A percentile compares a stretch with the other conserved stretches of the same genome.
phyloP scores from a whole-genome alignment of 495 filamentous ascomycete genomes.

The Rusavskia elegans region DNA sequence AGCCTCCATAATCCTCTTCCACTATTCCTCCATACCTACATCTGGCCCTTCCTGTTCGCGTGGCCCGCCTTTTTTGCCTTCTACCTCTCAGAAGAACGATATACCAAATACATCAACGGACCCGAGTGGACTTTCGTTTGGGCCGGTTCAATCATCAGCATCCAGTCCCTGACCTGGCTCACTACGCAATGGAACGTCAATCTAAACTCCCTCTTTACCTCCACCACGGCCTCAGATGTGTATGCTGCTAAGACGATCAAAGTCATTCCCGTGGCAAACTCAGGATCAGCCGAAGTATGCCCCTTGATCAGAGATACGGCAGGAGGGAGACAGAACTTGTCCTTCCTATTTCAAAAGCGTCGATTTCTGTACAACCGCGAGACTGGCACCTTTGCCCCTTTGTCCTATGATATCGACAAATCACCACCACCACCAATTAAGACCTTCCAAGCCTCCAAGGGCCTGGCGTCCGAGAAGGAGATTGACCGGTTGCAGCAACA shows the following conservation, averaged over 20 bases:
- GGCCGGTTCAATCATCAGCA: conserved; percentile 68
- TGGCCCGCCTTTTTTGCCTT: conserved; percentile 85
- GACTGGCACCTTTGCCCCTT: conserved; percentile 54
- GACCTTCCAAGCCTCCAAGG: conserved; percentile 61
- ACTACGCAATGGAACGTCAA: conserved; percentile 96
- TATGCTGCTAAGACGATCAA: conserved; percentile 77
- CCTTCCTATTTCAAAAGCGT: conserved; percentile 96
- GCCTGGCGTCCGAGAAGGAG: conserved; percentile 54
- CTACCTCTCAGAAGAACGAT: conserved; percentile 67
- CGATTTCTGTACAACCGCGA: conserved; percentile 74
- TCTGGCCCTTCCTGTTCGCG: conserved; percentile 79
- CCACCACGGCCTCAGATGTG: conserved; percentile 52
- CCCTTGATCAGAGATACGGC: conserved; percentile 57
- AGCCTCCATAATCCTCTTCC: conserved; percentile 82
- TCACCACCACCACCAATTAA: conserved; percentile 64
- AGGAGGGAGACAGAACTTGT: conserved; percentile 56
- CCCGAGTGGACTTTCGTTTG: conserved; percentile 97
- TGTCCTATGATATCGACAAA: conserved; percentile 71
- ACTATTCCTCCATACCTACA: conserved; percentile 62
- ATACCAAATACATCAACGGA: conserved; percentile 73
- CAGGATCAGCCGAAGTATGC: conserved; percentile 82
- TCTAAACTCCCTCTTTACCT: conserved; percentile 66
- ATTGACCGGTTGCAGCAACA: conserved; percentile 68
- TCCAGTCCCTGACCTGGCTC: conserved; percentile 82
- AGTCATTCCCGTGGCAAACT: conserved; percentile 79